Base-by-base conservation (phyloP, 2,329 filamentous ascomycete species). In the Stagonosporopsis rhizophila region DNA sequence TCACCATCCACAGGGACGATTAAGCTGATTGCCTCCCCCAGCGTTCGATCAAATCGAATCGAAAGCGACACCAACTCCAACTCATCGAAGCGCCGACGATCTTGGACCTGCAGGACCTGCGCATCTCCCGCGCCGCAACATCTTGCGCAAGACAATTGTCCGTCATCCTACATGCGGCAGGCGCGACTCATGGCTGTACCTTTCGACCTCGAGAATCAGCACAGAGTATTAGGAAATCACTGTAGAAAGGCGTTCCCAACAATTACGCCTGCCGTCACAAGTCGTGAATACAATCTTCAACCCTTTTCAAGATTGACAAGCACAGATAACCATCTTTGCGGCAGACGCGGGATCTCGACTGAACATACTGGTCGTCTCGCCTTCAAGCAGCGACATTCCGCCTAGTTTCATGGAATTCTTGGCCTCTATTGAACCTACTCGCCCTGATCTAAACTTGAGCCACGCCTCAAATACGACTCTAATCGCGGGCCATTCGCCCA, bases 21-120 rank as follows among this genome's bases (percentile, higher is more conserved):
- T 7, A 20, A 34, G 45, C 25, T 49, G 25, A 27, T n/a, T 41
- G 35, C 27, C 28, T 35, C 6, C 23, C 22, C 15, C 41, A 37
- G 35, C 35, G 46, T 46, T 35, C 42, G n/a, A 20, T 17, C 35
- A 27, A 20, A 34, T 50, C 41, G 32, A 45, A 40, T 28, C 22
- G 35, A 49, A 39, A 25, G 11, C 25, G n/a, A 30, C 11, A 46
- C 35, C 53, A 56, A 56, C 41, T 41, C 46, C 46, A 45, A 50
- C 52, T 28, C 28, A 46, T 35, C 20, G 40, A 56, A 51, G 41
- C 53, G 46, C 53, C 30, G 41, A 56, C 28, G 30, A 51, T 38
- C 37, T 38, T 28, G 51, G 41, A 46, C 46, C 53, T 56, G 46
- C 53, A 56, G 50, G 37, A 45, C 28, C 17, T 44, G 46, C 28